These are phyloP conservation scores for Populus davidiana DNA, from an alignment of 345 rosid species.

Conservation along the genomic window DNA sequence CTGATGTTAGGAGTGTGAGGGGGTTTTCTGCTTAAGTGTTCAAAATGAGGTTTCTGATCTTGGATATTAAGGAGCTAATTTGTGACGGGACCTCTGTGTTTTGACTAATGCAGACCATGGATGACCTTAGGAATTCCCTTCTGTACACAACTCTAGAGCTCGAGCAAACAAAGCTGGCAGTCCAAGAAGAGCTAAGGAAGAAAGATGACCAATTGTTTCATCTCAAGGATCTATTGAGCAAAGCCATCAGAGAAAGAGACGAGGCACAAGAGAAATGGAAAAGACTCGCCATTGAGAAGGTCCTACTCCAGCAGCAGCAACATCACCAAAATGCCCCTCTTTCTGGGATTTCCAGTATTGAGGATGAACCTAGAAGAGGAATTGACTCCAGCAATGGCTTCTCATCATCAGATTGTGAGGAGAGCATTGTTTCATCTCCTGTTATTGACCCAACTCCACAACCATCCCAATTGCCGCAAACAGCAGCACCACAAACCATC, in stretches of 20 bases:
- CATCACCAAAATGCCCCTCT: constrained; percentile 49
- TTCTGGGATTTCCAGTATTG: constrained; percentile 85
- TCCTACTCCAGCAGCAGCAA: constrained; percentile 45
- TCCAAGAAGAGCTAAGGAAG: constrained; percentile 65
- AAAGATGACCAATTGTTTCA: constrained; percentile 64
- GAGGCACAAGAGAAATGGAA: constrained; percentile 64
- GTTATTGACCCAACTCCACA: constrained; percentile 42
- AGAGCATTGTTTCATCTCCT: constrained; percentile 83
- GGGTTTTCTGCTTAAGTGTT: neutral
- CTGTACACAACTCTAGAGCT: constrained; percentile 66
- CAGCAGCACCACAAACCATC: constrained; percentile 14
- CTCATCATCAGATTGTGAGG: constrained; percentile 86
- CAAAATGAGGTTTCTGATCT: neutral
- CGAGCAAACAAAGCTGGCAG: constrained; percentile 64
- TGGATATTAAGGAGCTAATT: constrained; percentile 4
- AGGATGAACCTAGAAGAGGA: constrained; percentile 71
- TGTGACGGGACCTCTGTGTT: neutral
- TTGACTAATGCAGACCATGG: constrained; percentile 49
- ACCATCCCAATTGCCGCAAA: constrained; percentile 7
- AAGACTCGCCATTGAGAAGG: constrained; percentile 52
- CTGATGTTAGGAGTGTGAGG: neutral
- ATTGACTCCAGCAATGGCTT: constrained; percentile 69
- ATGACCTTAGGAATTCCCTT: constrained; percentile 67
- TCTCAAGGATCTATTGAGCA: constrained; percentile 52
- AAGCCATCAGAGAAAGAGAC: constrained; percentile 60